phyloP scores from a whole-genome alignment of 2,329 filamentous ascomycete genomes.

The Microdochium nivale region DNA sequence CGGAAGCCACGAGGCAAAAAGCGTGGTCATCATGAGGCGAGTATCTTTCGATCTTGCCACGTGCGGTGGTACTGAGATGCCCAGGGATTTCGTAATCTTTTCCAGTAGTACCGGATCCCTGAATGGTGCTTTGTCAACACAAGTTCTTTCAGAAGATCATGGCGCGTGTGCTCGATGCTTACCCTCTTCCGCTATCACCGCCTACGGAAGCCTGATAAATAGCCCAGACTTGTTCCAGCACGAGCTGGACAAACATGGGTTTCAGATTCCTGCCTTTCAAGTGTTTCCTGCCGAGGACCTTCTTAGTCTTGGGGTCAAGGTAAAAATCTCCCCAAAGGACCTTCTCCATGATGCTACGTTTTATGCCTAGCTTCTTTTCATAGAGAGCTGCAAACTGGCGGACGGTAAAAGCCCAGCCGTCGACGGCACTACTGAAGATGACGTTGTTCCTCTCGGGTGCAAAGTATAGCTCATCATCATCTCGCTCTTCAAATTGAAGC shows the following conservation, averaged over 20 bases:
- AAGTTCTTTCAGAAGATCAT: constrained; percentile 12
- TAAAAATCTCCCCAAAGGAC: constrained; percentile 97
- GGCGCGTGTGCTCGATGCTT: constrained; percentile 29
- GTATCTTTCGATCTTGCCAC: constrained; percentile 77
- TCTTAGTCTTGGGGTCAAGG: constrained; percentile 92
- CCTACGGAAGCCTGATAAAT: constrained; percentile 87
- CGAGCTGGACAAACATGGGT: constrained; percentile 94
- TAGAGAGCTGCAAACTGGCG: constrained; percentile 89
- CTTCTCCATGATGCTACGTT: constrained; percentile 78
- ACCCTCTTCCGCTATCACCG: constrained; percentile 73
- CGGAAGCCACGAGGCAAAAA: constrained; percentile 87
- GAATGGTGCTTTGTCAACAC: constrained; percentile 11
- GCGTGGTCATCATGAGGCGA: constrained; percentile 70
- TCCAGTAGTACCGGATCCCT: constrained; percentile 74
- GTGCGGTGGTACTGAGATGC: constrained; percentile 76
- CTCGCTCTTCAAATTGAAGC: constrained; percentile 73
- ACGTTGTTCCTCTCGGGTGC: constrained; percentile 98
- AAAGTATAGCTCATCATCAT: constrained; percentile 97
- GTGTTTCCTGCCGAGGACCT: constrained; percentile 83
- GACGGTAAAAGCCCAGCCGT: constrained; percentile 98
- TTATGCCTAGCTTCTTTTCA: constrained; percentile 95
- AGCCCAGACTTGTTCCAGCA: constrained; percentile 93
- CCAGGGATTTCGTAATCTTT: constrained; percentile 90
- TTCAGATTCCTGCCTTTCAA: constrained; percentile 86
- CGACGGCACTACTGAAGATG: constrained; percentile 94